Conservation (phyloP, 2,329 filamentous ascomycete species). For the Cercospora zeae-maydis region DNA sequence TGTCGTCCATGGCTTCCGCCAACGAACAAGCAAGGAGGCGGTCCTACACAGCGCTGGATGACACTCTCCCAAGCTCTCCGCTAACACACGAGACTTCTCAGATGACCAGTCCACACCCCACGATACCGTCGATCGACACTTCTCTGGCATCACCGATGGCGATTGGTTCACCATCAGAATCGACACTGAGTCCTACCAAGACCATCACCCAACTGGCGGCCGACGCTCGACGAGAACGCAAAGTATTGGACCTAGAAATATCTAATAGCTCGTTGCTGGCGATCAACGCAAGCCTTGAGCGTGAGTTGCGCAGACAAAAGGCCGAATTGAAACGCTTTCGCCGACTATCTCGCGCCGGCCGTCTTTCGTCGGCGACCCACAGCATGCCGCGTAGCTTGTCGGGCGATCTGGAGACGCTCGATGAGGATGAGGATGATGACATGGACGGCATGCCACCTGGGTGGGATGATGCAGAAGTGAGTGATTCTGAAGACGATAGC, state of each 20-base stretch:
- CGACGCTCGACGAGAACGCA: slow-evolving; percentile 87
- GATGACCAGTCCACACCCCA: slow-evolving; percentile 19
- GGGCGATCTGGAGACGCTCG: slow-evolving; percentile 30
- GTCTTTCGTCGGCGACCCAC: slow-evolving; percentile 56
- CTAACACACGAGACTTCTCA: slow-evolving; percentile 22
- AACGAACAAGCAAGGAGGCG: slow-evolving; percentile 33
- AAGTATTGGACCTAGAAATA: slow-evolving; percentile 93
- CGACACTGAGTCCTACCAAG: slow-evolving; percentile 37
- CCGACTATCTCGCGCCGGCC: slow-evolving; percentile 77
- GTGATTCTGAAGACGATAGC: slow-evolving; percentile 31
- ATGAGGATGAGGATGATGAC: slow-evolving; percentile 34
- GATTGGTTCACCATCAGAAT: slow-evolving; percentile 17
- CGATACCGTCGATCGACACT: slow-evolving; percentile 30
- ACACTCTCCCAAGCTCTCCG: slow-evolving; percentile 20
- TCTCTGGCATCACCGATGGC: slow-evolving; percentile 22
- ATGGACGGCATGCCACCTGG: neutral
- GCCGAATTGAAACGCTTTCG: slow-evolving; percentile 81
- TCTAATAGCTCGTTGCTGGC: slow-evolving; percentile 92
- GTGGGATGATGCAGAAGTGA: slow-evolving; percentile 26
- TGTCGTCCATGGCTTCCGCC: slow-evolving; percentile 47
- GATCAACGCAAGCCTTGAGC: slow-evolving; percentile 89
- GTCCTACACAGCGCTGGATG: slow-evolving; percentile 31
- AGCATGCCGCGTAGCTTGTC: slow-evolving; percentile 38
- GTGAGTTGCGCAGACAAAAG: slow-evolving; percentile 86
- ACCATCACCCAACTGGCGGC: slow-evolving; percentile 72